Base-by-base conservation (phyloP, 495 filamentous ascomycete species). In the Filosporella fistucella region DNA sequence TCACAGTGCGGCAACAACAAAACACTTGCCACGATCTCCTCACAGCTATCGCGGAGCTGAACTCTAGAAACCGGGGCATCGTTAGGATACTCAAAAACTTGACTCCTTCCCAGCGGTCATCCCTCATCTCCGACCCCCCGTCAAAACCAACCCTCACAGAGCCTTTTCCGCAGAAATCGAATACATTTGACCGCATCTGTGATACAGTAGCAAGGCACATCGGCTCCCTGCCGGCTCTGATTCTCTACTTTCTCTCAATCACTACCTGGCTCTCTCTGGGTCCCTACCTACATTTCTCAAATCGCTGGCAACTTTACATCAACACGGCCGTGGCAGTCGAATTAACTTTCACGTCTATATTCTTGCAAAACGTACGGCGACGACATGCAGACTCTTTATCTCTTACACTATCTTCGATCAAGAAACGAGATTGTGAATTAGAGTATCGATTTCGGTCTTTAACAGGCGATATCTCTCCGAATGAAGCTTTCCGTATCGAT, bases 291-390 rank as follows among this genome's bases (percentile, higher is more conserved):
- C 17, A 42, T 20, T 63, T 59, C 57, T 52, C 57, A 11, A 49
- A 61, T 21, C 34, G 39, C 10, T 68, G 66, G 66, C 62, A 68
- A 33, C 52, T 68, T 9, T 64, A 68, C 45, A 63, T 66, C 55
- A 68, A 68, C 48, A 59, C 63, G 6, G 64, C 63, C 11, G 62
- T 64, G 0, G 64, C 66, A 0, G 62, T 63, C 2, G 51, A 59
- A 46, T 59, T 67, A 56, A 55, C 62, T n/a, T 56, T 68, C 21
- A 54, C 60, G 1, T 63, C 62, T 47, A 57, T 62, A 4, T 68
- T 68, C 48, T 55, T 68, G 11, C 59, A 61, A 8, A 64, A 61
- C 33, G 58, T 67, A 14, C 61, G 60, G 6, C 58, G 63, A 36
- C 62, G 62, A 22, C 62, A 64, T 33, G 45, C 49, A 11, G 54